Evolutionary conservation across 495 filamentous ascomycete species (phyloP).

Genomic region (Tuber melanosporum): DNA sequence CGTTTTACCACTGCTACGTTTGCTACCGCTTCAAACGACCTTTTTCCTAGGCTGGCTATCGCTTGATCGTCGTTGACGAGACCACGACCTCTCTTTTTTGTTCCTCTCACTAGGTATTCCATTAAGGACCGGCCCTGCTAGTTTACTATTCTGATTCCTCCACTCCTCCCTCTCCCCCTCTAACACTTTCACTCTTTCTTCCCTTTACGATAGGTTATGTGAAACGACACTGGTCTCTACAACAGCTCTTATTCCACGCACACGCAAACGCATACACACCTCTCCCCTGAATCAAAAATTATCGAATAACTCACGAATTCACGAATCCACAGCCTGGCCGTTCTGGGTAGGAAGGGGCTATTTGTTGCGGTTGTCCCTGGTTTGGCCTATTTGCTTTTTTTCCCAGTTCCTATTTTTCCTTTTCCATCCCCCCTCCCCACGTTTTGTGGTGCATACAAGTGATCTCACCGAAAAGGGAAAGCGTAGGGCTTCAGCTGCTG

Average conservation of each 20-base stretch:
- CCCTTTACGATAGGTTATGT: not conserved
- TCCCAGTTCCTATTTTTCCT: not conserved
- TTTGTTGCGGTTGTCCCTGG: not conserved
- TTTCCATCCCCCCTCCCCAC: not conserved
- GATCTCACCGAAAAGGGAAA: conserved; percentile 2
- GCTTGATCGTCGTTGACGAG: not conserved
- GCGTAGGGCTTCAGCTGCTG: not conserved
- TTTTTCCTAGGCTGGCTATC: not conserved
- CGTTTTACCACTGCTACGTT: not conserved
- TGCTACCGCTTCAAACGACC: not conserved
- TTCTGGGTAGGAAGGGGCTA: conserved; percentile 1
- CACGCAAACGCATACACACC: not conserved
- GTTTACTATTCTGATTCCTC: not conserved
- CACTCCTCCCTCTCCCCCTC: not conserved
- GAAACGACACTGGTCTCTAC: not conserved
- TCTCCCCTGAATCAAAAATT: not conserved
- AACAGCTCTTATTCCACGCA: not conserved
- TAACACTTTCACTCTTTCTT: not conserved
- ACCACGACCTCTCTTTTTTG: not conserved
- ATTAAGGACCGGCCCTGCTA: not conserved
- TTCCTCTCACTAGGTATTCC: not conserved
- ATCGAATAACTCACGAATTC: not conserved
- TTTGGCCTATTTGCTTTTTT: not conserved
- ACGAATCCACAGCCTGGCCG: not conserved
- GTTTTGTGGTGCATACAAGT: not conserved